Conservation (phyloP, 2,329 filamentous ascomycete species). For the Pestalotiopsis sp. region DNA sequence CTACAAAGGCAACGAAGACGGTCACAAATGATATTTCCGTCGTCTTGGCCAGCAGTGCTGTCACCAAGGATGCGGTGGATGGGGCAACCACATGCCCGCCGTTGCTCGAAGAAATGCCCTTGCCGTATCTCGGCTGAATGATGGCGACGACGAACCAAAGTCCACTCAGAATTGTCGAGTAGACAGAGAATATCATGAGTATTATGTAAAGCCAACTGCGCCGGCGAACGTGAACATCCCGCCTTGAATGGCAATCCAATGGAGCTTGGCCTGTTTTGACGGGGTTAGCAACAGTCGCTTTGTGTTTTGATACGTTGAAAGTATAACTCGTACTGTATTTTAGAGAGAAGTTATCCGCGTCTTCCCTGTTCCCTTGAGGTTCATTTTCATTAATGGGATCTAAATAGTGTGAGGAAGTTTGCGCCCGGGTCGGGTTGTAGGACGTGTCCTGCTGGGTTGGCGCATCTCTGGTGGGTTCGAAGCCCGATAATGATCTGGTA, state of each 20-base stretch:
- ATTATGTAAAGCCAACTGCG: constrained; percentile 51
- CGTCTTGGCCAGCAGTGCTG: constrained; percentile 72
- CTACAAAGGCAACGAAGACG: constrained; percentile 73
- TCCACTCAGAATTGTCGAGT: constrained; percentile 65
- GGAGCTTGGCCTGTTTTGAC: constrained; percentile 22
- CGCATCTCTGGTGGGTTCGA: not conserved
- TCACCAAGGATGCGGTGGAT: constrained; percentile 66
- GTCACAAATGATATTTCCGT: constrained; percentile 81
- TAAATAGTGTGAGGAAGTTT: constrained; percentile 13
- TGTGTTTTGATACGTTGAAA: not conserved
- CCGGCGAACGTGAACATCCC: constrained; percentile 29
- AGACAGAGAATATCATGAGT: constrained; percentile 54
- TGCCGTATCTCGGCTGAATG: constrained; percentile 63
- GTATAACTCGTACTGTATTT: constrained; percentile 21
- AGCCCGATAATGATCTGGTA: not conserved
- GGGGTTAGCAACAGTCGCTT: constrained; percentile 6
- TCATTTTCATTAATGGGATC: constrained; percentile 12
- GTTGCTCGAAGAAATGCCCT: constrained; percentile 52
- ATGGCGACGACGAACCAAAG: constrained; percentile 68
- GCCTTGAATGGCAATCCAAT: constrained; percentile 27
- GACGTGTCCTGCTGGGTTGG: not conserved
- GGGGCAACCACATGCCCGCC: constrained; percentile 52
- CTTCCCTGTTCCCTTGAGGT: constrained; percentile 18
- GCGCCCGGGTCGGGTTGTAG: constrained; percentile 5
- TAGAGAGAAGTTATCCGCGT: constrained; percentile 19